These are phyloP conservation scores for Ascochyta fabae DNA, from an alignment of 2,329 filamentous ascomycete genomes.

Conservation along the genomic window DNA sequence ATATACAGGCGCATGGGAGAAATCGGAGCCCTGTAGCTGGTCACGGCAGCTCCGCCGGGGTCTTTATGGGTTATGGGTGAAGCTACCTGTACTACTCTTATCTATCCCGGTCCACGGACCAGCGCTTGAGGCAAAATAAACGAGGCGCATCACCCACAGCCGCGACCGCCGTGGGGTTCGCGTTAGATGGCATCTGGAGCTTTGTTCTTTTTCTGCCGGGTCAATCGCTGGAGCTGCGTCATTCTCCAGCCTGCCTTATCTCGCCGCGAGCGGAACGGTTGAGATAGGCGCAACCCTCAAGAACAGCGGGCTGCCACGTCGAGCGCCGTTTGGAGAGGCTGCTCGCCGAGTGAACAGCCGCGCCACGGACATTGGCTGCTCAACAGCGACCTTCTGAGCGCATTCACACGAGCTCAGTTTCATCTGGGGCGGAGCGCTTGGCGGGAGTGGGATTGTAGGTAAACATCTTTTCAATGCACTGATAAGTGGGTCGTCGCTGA, in stretches of 20 bases:
- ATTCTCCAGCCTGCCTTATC: slow-evolving; percentile 35
- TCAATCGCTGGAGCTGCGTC: slow-evolving; percentile 34
- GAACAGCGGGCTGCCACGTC: slow-evolving; percentile 21
- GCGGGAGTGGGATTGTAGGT: slow-evolving; percentile 29
- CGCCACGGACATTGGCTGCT: slow-evolving; percentile 13
- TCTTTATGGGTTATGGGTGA: slow-evolving; percentile 39
- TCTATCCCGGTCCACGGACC: slow-evolving; percentile 46
- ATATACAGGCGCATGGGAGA: slow-evolving; percentile 42
- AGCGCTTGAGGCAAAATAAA: slow-evolving; percentile 45
- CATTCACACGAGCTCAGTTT: slow-evolving; percentile 24
- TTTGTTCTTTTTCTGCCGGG: slow-evolving; percentile 43
- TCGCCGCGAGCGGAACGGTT: slow-evolving; percentile 28
- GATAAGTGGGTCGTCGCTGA: slow-evolving; percentile 21
- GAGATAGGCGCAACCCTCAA: slow-evolving; percentile 22
- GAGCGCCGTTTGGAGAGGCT: slow-evolving; percentile 8
- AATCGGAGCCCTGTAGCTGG: slow-evolving; percentile 41
- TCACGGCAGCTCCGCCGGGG: slow-evolving; percentile 36
- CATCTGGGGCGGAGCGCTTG: slow-evolving; percentile 37
- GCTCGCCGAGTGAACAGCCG: slow-evolving; percentile 17
- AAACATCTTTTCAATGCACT: slow-evolving; percentile 21
- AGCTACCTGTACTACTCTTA: slow-evolving; percentile 46
- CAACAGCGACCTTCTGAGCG: slow-evolving; percentile 11
- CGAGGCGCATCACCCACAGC: slow-evolving; percentile 43
- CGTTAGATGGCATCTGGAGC: slow-evolving; percentile 39
- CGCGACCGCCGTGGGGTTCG: slow-evolving; percentile 47